Base-by-base conservation (phyloP, 441 rosid genomes). In the Capsella rubella region DNA sequence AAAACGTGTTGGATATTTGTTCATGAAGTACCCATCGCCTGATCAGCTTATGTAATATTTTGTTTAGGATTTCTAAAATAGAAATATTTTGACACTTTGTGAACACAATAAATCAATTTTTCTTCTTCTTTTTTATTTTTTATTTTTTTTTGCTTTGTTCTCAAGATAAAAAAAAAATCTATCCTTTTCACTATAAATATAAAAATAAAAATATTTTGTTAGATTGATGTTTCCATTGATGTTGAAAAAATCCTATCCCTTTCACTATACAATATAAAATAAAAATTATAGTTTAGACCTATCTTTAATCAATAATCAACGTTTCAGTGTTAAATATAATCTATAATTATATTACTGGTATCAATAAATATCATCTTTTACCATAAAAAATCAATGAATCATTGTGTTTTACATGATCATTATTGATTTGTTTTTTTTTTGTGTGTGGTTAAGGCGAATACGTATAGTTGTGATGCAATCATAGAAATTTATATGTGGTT, bases 1-100 rank as follows among this genome's bases (percentile, higher is more conserved):
- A 64, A 64, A 45, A 64, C 77, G 57, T 64, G 65, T 61, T 66
- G 39, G 60, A 28, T 65, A 65, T 46, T 64, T 73, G 72, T 66
- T 8, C 72, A 65, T 40, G 64, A 53, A 50, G 15, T 55, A 55
- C 12, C 43, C 56, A 67, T 54, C 6, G 25, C 16, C 25, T 21
- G 25, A 21, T 21, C 25, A 1, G 25, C 25, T 21, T 21, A 21
- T 39, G 39, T 47, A 47, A 34, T 34, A 25, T 51, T 67, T 53
- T 53, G 49, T 21, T 21, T 35, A 25, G 5, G 47, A 50, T 8
- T 28, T 54, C 11, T 62, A 5, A 29, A 28, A 8, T 2, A 50
- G 8, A 47, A 51, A 31, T 16, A 12, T 13, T 62, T 51, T 21
- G 7, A 63, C 62, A 29, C n/a, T 7, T 62, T 45, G 21, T 21